A percentile compares a stretch with the other conserved stretches of the same genome.
Evolutionary conservation across 2,329 filamentous ascomycete genomes (phyloP).

Genomic region (Colletotrichum aenigma): DNA sequence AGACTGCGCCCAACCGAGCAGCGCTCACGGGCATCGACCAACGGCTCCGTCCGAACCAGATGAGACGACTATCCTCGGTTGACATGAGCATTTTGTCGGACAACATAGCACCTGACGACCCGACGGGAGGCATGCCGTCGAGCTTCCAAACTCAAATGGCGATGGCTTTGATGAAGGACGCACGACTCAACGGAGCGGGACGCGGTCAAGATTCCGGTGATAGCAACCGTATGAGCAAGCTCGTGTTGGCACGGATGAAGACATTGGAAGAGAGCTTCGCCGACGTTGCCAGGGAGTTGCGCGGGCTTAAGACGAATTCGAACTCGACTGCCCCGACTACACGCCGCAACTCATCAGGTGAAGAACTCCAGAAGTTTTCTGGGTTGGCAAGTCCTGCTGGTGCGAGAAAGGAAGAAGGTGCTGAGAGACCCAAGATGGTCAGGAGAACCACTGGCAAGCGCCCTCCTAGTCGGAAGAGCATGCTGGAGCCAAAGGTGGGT

Average conservation of each 20-base stretch:
- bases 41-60: constrained; percentile 40
- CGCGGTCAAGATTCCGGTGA: constrained; percentile 40
- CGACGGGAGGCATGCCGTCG: constrained; percentile 68
- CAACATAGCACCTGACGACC: constrained; percentile 64
- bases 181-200: constrained; percentile 52
- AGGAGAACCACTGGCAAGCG: constrained; percentile 32
- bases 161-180: constrained; percentile 66
- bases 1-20: constrained; percentile 60
- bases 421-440: constrained; percentile 28
- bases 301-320: constrained; percentile 58
- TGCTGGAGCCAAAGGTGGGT: constrained; percentile 42
- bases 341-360: constrained; percentile 56
- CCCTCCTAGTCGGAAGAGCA: constrained; percentile 45
- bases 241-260: constrained; percentile 90
- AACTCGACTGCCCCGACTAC: constrained; percentile 52
- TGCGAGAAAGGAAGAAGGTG: constrained; percentile 33
- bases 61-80: constrained; percentile 63
- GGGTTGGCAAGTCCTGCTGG: constrained; percentile 34
- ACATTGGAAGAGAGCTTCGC: constrained; percentile 89
- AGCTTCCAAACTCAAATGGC: constrained; percentile 85
- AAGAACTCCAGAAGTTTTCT: constrained; percentile 33
- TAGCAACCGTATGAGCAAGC: constrained; percentile 75
- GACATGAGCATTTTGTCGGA: constrained; percentile 79
- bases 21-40: constrained; percentile 57
- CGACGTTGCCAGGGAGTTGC: constrained; percentile 83